These are phyloP conservation scores for Rhizoctonia solani DNA, from an alignment of 1,284 basidiomycete species.

Conservation along the genomic window DNA sequence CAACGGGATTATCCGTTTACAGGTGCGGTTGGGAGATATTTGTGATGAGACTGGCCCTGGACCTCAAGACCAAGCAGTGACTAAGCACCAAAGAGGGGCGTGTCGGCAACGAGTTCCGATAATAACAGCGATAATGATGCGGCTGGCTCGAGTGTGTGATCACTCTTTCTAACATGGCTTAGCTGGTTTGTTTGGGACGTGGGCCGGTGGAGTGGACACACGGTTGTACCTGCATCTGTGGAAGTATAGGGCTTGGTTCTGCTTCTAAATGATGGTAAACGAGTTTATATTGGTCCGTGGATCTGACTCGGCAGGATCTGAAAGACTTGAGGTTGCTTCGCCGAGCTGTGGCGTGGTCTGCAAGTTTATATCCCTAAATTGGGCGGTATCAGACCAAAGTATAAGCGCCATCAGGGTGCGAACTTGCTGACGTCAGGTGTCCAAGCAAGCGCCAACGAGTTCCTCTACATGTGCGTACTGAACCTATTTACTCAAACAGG, in stretches of 20 bases:
- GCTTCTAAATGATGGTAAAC: too few relatives aligned
- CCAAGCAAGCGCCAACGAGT: neutral
- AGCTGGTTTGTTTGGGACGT: neutral
- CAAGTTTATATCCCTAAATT: neutral
- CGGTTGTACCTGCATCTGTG: neutral
- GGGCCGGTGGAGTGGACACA: neutral
- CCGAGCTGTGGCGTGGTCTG: too few relatives aligned
- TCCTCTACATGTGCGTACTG: conserved; percentile 24
- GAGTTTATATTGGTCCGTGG: too few relatives aligned
- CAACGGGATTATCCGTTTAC: neutral
- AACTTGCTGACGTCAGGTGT: neutral
- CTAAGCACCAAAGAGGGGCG: neutral
- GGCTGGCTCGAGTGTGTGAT: neutral
- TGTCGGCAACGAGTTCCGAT: neutral
- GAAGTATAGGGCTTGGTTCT: too few relatives aligned
- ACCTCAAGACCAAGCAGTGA: neutral
- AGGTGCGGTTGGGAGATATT: neutral
- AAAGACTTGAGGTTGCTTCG: too few relatives aligned
- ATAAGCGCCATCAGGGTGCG: conserved; percentile 15
- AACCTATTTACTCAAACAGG: neutral
- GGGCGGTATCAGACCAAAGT: neutral
- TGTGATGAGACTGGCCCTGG: neutral
- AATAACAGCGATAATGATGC: conserved; percentile 1
- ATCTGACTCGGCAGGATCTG: too few relatives aligned
- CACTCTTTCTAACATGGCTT: neutral